Percentiles rank a stretch among this genome's conserved stretches.
These are phyloP conservation scores for Pyrus communis DNA, from an alignment of 306 rosid species.

Conservation along the genomic window DNA sequence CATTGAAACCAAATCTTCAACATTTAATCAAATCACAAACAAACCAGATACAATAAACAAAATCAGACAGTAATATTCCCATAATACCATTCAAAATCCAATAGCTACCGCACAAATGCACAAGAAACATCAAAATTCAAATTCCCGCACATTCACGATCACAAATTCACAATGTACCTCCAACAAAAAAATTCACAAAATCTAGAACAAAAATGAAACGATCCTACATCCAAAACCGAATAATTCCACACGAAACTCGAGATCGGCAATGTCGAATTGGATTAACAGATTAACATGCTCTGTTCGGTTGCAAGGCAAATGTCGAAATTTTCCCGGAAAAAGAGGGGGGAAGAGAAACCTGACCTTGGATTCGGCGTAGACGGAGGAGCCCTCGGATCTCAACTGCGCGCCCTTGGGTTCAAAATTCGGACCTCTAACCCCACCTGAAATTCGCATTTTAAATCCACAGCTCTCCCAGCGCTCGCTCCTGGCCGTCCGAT, in stretches of 20 bases:
- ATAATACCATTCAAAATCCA: not conserved
- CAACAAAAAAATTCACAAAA: not conserved
- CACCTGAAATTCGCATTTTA: conserved; percentile 17
- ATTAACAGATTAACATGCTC: not conserved
- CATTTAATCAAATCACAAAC: not conserved
- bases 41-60: not conserved
- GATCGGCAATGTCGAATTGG: not conserved
- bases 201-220: not conserved
- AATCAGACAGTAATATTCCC: not conserved
- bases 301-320: not conserved
- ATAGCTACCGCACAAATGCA: not conserved
- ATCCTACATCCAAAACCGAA: conserved; percentile 1
- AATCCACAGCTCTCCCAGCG: not conserved
- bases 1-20: not conserved
- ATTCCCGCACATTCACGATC: not conserved
- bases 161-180: not conserved
- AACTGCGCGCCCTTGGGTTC: conserved; percentile 28
- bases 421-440: conserved; percentile 22
- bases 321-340: not conserved
- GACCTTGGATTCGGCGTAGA: conserved; percentile 18
- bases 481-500: conserved; percentile 14
- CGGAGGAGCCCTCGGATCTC: conserved; percentile 22
- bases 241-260: not conserved
- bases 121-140: not conserved
- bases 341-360: not conserved